These are phyloP conservation scores for Puccinia horiana DNA, from an alignment of 1,284 basidiomycete species.

Conservation along the genomic window DNA sequence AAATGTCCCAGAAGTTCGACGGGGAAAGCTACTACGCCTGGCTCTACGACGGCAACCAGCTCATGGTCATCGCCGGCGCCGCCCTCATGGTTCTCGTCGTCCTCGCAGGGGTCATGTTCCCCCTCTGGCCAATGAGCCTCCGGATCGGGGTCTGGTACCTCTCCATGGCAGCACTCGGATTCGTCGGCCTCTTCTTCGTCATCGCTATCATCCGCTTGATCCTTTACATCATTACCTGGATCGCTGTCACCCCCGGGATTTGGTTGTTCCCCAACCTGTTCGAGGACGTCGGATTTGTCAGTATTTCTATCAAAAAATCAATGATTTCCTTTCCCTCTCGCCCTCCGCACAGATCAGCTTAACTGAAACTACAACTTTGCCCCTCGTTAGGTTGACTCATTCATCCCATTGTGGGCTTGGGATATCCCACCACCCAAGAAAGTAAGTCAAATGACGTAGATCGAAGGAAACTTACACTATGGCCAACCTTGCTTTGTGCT, in stretches of 20 bases:
- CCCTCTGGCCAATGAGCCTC: constrained; percentile 90
- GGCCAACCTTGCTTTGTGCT: background rate
- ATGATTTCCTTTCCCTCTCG: background rate
- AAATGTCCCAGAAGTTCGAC: constrained; percentile 70
- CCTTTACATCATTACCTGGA: constrained; percentile 87
- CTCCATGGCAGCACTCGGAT: constrained; percentile 79
- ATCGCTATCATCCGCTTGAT: constrained; percentile 89
- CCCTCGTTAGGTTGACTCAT: constrained; percentile 82
- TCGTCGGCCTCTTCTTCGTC: constrained; percentile 87
- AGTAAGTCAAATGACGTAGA: constrained; percentile 38
- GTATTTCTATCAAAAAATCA: constrained; percentile 53
- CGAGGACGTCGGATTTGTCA: constrained; percentile 97
- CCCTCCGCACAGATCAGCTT: background rate
- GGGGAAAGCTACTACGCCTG: constrained; percentile 84
- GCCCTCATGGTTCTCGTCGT: constrained; percentile 88
- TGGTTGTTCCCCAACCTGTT: constrained; percentile 99
- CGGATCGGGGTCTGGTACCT: constrained; percentile 97
- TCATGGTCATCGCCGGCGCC: constrained; percentile 89
- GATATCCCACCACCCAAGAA: constrained; percentile 81
- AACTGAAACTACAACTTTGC: background rate
- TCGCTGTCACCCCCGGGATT: constrained; percentile 84
- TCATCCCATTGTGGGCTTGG: constrained; percentile 97
- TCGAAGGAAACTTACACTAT: background rate
- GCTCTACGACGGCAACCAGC: constrained; percentile 94
- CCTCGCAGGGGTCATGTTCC: constrained; percentile 98